Conservation (phyloP, 2,329 filamentous ascomycete species). For the Taxawa tesnikishii region DNA sequence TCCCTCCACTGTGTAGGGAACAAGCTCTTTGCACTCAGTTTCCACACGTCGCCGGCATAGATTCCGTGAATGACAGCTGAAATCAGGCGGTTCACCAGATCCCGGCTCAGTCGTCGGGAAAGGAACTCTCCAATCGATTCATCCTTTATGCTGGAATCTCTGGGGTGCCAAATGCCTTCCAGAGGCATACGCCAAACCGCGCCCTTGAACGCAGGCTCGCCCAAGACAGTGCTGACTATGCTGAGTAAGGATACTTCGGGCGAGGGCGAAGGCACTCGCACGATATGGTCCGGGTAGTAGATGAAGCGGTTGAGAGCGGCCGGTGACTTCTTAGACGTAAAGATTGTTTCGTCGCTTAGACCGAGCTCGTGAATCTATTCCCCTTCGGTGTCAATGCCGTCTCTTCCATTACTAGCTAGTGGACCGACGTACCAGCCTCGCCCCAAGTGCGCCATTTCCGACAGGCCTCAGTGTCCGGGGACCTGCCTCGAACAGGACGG, state of each 20-base stretch:
- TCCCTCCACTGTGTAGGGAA: constrained; percentile 38
- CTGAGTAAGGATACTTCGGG: constrained; percentile 20
- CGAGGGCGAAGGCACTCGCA: constrained; percentile 42
- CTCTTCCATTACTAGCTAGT: background rate
- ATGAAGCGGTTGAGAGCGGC: constrained; percentile 59
- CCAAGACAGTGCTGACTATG: constrained; percentile 24
- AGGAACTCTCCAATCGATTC: constrained; percentile 63
- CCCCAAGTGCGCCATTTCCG: constrained; percentile 51
- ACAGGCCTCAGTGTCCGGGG: constrained; percentile 60
- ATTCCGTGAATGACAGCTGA: constrained; percentile 77
- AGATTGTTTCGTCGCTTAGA: constrained; percentile 44
- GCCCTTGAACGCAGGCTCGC: constrained; percentile 45
- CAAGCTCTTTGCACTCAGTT: constrained; percentile 60
- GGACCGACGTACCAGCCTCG: constrained; percentile 51
- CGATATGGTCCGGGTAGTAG: constrained; percentile 78
- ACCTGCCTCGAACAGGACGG: constrained; percentile 70
- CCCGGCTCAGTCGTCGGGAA: constrained; percentile 38
- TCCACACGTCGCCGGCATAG: constrained; percentile 78
- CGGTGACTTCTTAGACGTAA: constrained; percentile 37
- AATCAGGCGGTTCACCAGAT: constrained; percentile 56
- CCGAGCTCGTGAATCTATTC: constrained; percentile 46
- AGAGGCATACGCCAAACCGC: constrained; percentile 22
- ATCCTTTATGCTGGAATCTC: constrained; percentile 37
- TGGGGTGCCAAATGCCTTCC: constrained; percentile 18
- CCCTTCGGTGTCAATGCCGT: constrained; percentile 1